phyloP scores from a whole-genome alignment of 129 eudicot genomes.

The Arctium minus region DNA sequence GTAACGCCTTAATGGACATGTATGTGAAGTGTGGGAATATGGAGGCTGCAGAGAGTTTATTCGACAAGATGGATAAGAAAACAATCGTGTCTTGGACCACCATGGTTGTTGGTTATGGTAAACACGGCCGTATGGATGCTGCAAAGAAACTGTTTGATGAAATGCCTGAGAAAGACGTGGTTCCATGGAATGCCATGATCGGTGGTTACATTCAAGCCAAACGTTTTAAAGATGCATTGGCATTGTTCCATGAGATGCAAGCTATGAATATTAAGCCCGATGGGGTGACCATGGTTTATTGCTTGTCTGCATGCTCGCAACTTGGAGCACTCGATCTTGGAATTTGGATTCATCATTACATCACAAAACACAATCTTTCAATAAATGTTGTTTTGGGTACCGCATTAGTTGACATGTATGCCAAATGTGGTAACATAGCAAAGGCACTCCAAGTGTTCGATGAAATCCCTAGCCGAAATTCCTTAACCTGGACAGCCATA shows the following conservation, averaged over 20 bases:
- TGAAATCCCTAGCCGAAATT: constrained; percentile 36
- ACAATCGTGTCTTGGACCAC: constrained; percentile 65
- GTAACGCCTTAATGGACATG: constrained; percentile 56
- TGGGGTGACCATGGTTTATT: constrained; percentile 53
- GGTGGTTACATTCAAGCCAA: constrained; percentile 55
- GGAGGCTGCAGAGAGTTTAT: constrained; percentile 33
- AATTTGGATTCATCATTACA: constrained; percentile 53
- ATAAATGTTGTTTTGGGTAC: constrained; percentile 48
- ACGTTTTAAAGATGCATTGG: constrained; percentile 45
- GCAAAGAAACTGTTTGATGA: constrained; percentile 44
- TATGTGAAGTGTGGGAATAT: constrained; percentile 54
- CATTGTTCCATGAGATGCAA: constrained; percentile 55
- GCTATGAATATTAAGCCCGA: constrained; percentile 34
- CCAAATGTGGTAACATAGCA: constrained; percentile 53
- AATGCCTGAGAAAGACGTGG: constrained; percentile 57
- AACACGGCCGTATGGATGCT: constrained; percentile 35
- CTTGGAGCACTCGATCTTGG: constrained; percentile 69
- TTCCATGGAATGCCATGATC: constrained; percentile 61
- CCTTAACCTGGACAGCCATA: constrained; percentile 54
- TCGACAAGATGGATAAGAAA: constrained; percentile 44
- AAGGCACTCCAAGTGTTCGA: constrained; percentile 51
- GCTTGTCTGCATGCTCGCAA: constrained; percentile 59
- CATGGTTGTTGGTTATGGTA: constrained; percentile 50
- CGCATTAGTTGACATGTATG: constrained; percentile 62
- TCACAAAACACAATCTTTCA: constrained; percentile 35